Evolutionary conservation across 2,329 filamentous ascomycete species (phyloP).

Genomic region (Fusarium cicatricum): DNA sequence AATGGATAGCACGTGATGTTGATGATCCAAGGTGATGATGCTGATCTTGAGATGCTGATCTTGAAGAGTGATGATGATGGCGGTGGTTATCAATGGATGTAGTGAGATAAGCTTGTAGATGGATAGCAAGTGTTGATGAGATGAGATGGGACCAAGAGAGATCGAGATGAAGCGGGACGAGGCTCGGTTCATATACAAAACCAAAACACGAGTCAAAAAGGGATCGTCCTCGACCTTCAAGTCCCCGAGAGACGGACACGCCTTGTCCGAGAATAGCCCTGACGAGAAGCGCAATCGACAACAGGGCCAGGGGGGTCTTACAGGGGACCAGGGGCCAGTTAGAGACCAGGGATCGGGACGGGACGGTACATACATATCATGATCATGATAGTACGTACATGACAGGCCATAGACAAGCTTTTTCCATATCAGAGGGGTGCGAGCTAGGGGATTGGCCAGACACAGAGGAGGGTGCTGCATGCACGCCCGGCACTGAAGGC

Average conservation of each 20-base stretch:
- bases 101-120: slow-evolving; percentile 13
- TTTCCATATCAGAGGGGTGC: not conserved
- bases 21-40: slow-evolving; percentile 14
- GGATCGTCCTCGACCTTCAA: slow-evolving; percentile 2
- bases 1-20: not conserved
- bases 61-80: slow-evolving; percentile 2
- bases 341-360: slow-evolving; percentile 31
- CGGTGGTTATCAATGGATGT: slow-evolving; percentile 8
- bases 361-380: slow-evolving; percentile 25
- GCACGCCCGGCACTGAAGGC: slow-evolving; percentile 11
- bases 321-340: slow-evolving; percentile 16
- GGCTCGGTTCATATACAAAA: slow-evolving; percentile 33
- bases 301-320: not conserved
- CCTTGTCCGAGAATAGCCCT: slow-evolving; percentile 15
- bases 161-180: slow-evolving; percentile 3
- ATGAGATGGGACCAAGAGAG: slow-evolving; percentile 7
- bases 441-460: not conserved
- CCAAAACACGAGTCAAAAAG: slow-evolving; percentile 16
- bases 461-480: not conserved
- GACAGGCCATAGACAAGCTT: slow-evolving; percentile 1
- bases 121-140: slow-evolving; percentile 8
- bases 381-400: slow-evolving; percentile 6
- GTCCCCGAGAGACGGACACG: slow-evolving; percentile 19
- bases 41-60: slow-evolving; percentile 28
- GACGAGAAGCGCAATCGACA: no score